Evolutionary conservation across 139 green algal genomes (phyloP).

Genomic region (Diplosphaera chodatii): DNA sequence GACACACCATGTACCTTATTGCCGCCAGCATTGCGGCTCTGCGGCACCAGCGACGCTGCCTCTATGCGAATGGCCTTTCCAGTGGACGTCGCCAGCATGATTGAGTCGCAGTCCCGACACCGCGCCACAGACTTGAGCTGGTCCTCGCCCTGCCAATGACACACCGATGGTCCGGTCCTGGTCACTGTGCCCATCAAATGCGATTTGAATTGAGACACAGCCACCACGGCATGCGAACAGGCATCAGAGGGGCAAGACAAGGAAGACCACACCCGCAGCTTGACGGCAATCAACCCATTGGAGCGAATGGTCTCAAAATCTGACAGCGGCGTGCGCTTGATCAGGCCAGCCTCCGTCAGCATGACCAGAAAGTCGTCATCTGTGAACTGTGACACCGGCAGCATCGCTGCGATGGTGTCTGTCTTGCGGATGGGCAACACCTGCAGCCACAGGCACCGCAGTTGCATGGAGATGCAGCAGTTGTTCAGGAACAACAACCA

Average conservation of each 20-base stretch:
- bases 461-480: too few relatives aligned
- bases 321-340: conserved; percentile 59
- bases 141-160: conserved; percentile 24
- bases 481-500: background rate
- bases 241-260: background rate
- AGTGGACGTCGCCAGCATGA: conserved; percentile 41
- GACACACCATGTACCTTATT: background rate
- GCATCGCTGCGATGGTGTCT: conserved; percentile 44
- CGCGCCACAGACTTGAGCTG: conserved; percentile 38
- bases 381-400: conserved; percentile 38
- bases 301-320: conserved; percentile 34
- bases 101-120: conserved; percentile 25
- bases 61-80: conserved; percentile 41
- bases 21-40: conserved; percentile 1
- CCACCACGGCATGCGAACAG: too few relatives aligned
- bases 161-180: too few relatives aligned
- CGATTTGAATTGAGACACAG: too few relatives aligned
- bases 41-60: conserved; percentile 1
- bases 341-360: conserved; percentile 43
- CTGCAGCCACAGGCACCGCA: conserved; percentile 36
- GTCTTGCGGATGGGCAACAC: conserved; percentile 40
- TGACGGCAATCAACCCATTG: conserved; percentile 37
- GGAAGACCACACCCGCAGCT: conserved; percentile 12
- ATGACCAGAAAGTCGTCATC: conserved; percentile 43
- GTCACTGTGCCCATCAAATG: too few relatives aligned